phyloP scores from a whole-genome alignment of 2,329 filamentous ascomycete genomes.

The Coniella lustricola region DNA sequence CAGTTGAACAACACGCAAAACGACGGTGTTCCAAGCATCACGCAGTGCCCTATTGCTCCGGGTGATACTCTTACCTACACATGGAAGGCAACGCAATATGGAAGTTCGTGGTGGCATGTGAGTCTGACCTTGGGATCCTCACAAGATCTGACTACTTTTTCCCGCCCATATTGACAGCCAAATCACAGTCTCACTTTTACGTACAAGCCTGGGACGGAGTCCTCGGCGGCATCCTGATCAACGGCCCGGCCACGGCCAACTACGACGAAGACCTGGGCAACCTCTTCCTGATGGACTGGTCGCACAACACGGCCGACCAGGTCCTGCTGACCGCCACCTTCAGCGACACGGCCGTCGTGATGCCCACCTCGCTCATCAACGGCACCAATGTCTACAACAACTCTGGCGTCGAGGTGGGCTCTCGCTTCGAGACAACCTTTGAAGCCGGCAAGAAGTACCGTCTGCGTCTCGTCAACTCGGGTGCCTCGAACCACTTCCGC shows the following conservation, averaged over 20 bases:
- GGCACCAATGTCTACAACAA: constrained; percentile 7
- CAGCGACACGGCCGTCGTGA: neutral
- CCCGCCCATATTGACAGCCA: neutral
- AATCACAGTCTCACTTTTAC: constrained; percentile 6
- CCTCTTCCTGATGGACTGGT: constrained; percentile 2
- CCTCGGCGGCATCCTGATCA: constrained; percentile 6
- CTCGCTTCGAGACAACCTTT: constrained; percentile 3
- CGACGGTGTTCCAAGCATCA: constrained; percentile 7
- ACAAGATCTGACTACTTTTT: too few species aligned
- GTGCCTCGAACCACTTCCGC: neutral
- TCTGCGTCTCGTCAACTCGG: constrained; percentile 6
- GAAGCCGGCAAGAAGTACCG: constrained; percentile 1
- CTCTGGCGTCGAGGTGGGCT: neutral
- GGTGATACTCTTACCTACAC: constrained; percentile 47
- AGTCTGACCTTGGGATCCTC: neutral
- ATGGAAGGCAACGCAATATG: constrained; percentile 47
- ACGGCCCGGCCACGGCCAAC: constrained; percentile 1
- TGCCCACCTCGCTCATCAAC: constrained; percentile 5
- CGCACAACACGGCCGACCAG: neutral
- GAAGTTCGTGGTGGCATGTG: constrained; percentile 49
- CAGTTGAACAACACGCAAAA: constrained; percentile 23
- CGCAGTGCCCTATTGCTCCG: constrained; percentile 42
- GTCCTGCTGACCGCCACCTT: neutral
- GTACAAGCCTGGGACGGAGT: constrained; percentile 3
- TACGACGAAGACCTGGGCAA: constrained; percentile 7